These are phyloP conservation scores for Chlamydomonas schloesseri DNA, from an alignment of 139 green algal genomes.

Conservation along the genomic window DNA sequence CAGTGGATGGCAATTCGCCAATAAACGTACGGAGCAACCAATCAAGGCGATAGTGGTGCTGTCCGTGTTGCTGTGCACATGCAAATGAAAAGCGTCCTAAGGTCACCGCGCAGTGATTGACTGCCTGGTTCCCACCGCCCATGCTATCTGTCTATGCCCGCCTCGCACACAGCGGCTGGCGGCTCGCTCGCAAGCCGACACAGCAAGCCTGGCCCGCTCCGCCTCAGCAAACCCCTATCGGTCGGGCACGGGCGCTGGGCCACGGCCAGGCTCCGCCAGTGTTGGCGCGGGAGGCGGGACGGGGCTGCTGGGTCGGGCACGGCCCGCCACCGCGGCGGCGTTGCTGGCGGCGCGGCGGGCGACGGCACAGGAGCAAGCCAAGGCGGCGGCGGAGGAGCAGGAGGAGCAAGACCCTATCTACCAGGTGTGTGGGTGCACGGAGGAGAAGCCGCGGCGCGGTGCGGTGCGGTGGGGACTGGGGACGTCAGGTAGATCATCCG, in stretches of 20 bases:
- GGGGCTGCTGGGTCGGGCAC: background rate
- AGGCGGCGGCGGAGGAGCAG: constrained; percentile 20
- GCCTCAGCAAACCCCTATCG: background rate
- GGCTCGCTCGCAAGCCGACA: too few relatives aligned
- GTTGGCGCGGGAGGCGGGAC: background rate
- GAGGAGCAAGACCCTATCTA: constrained; percentile 35
- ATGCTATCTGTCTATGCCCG: background rate
- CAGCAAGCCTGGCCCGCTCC: background rate
- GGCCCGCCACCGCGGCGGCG: background rate
- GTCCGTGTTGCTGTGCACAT: too few relatives aligned
- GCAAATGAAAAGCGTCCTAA: too few relatives aligned
- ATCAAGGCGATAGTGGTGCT: too few relatives aligned
- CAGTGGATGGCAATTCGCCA: too few relatives aligned
- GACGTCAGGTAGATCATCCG: too few relatives aligned
- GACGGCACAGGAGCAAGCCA: constrained; percentile 1
- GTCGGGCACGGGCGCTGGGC: background rate
- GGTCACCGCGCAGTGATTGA: too few relatives aligned
- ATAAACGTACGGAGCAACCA: too few relatives aligned
- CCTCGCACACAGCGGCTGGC: background rate
- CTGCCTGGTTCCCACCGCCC: too few relatives aligned
- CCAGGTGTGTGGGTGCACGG: too few relatives aligned
- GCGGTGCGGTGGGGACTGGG: too few relatives aligned
- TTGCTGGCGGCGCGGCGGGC: constrained; percentile 21
- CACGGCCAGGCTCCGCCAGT: background rate
- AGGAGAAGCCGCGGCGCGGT: too few relatives aligned